Conservation (phyloP, 495 filamentous ascomycete species). For the Xylaria cubensis region DNA sequence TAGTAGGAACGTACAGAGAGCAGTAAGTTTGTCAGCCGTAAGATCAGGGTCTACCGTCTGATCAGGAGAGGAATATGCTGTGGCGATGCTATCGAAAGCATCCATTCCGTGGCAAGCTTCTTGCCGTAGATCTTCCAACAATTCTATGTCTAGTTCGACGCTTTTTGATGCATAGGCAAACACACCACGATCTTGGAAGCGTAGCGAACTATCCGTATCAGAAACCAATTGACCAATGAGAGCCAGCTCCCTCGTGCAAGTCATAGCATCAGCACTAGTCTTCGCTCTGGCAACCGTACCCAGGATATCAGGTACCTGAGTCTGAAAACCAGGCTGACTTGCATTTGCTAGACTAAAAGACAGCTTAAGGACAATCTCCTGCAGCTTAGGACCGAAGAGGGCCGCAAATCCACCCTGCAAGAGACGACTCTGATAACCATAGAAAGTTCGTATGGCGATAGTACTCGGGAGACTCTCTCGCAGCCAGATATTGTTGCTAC, state of each 20-base stretch:
- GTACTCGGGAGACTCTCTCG: slow-evolving; percentile 52
- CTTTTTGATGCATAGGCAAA: slow-evolving; percentile 54
- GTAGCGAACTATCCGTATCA: slow-evolving; percentile 45
- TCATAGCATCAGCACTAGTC: slow-evolving; percentile 49
- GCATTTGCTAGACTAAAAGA: slow-evolving; percentile 52
- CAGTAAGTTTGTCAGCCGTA: slow-evolving; percentile 41
- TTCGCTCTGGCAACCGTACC: slow-evolving; percentile 57
- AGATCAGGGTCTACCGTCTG: slow-evolving; percentile 31
- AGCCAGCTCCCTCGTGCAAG: slow-evolving; percentile 53
- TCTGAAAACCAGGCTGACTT: slow-evolving; percentile 38
- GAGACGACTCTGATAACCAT: slow-evolving; percentile 57
- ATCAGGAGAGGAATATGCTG: slow-evolving; percentile 33
- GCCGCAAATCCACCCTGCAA: slow-evolving; percentile 58
- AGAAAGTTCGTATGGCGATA: slow-evolving; percentile 57
- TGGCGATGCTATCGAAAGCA: slow-evolving; percentile 53
- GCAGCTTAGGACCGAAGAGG: slow-evolving; percentile 55
- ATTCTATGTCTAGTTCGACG: slow-evolving; percentile 54
- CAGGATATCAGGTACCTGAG: slow-evolving; percentile 54
- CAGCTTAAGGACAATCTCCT: slow-evolving; percentile 59
- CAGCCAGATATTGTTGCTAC: slow-evolving; percentile 49
- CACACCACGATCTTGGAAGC: slow-evolving; percentile 55
- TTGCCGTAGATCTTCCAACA: slow-evolving; percentile 57
- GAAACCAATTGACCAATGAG: slow-evolving; percentile 56
- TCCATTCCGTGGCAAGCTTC: slow-evolving; percentile 59
- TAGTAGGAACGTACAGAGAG: slow-evolving; percentile 53